Base-by-base conservation (phyloP, 257 asterid species). In the Plantago major region DNA sequence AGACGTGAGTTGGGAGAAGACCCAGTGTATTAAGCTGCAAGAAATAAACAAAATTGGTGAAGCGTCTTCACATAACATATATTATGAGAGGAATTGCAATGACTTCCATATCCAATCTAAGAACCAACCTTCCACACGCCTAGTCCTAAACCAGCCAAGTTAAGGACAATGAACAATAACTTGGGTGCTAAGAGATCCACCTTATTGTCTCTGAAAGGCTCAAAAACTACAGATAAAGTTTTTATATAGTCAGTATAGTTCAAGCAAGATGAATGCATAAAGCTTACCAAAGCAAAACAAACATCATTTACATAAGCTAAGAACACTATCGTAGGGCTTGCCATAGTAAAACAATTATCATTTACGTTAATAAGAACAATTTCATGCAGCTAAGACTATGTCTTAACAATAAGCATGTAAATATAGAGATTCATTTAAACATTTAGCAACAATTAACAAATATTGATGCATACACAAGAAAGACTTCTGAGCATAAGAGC, bases 1-100 rank as follows among this genome's bases (percentile, higher is more conserved):
- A 93, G 44, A 87, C 78, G 64, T 93, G 97, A 46, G 97, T 93
- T 65, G 99, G 99, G 68, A 89, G 99, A 83, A 93, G 96, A 38
- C 99, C 99, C 59, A 93, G 74, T 0, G 94, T 85, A 71, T 89
- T 87, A 55, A 93, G 97, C 99, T 93, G 96, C 63, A 65, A 49
- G 64, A 42, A 72, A 52, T 1, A 78, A 26, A 71, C 0, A 42
- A 38, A 44, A 46, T 15, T 50, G 12, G 44, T 44, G 60, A 46
- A 71, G 66, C 55, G 47, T 33, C 40, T 62, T 51, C 38, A 55
- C 28, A 52, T 60, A 59, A 57, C 16, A 13, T 30, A 19, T 0
- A 6, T 9, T 5, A 43, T 59, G 44, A 15, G 52, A 51, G 26
- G 55, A 52, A 43, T 65, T 18, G 46, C 7, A 18, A 58, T 18